Evolutionary conservation across 2,329 filamentous ascomycete species (phyloP), one percentile per base, ranked within the genome.

Genomic region (Didymella sp.): DNA sequence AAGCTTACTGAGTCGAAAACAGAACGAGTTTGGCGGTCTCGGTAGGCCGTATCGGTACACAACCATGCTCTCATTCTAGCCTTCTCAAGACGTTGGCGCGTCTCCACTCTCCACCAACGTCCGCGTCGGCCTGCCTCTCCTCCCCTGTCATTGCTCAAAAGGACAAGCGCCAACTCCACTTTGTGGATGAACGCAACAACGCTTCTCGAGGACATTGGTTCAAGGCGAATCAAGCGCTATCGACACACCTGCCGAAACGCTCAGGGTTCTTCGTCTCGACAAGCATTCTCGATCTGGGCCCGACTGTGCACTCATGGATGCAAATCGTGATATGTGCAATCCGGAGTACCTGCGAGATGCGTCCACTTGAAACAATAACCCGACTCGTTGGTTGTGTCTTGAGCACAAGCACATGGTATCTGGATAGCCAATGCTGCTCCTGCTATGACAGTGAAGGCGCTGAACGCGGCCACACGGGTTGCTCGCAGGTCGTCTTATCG

Each of bases 71-170:
- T 67, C 56, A 58, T 58, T 63, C 65, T 56, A 61, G 56, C 60
- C 58, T 58, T 60, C 48, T 64, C 55, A 37, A 55, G 56, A 53
- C 55, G 56, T 55, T 58, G 30, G 24, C 25, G 37, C 58, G 62
- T 56, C 60, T 60, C 53, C 51, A 70, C 57, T 64, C 60, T 38
- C 50, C 55, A 65, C 53, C 63, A 72, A 72, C 68, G 66, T 69
- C 66, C 71, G 70, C 66, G 61, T 71, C 65, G 60, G 50, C 66
- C 62, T 69, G 64, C 68, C 67, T 56, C 57, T 41, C 28, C 25
- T 53, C 47, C 64, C 63, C 56, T 66, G 65, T 67, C 60, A 56
- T 25, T 45, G 48, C 62, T 46, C 35, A 50, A 60, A 46, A 56
- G 57, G 60, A 56, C 52, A 65, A 67, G 60, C 61, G 62, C 46